phyloP scores from a whole-genome alignment of 257 asterid species.

The Solanum sitiens region DNA sequence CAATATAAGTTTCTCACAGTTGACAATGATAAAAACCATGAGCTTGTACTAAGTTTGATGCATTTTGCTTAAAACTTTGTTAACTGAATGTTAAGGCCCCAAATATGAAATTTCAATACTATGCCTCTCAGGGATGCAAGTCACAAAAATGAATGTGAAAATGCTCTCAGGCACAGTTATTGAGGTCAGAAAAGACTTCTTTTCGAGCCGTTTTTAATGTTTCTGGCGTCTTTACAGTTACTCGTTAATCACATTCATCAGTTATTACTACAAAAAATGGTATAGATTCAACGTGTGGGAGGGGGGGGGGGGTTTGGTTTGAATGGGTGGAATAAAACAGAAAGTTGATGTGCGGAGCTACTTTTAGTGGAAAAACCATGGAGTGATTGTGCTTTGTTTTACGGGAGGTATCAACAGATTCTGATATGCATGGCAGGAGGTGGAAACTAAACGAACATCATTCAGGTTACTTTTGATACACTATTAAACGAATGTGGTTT shows the following conservation, averaged over 20 bases:
- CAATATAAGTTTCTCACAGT: not conserved
- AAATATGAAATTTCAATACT: not conserved
- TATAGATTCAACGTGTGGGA: not conserved
- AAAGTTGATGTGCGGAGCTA: not conserved
- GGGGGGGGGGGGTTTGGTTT: not conserved
- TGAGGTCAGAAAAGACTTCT: not conserved
- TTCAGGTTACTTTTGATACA: not conserved
- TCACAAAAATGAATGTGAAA: not conserved
- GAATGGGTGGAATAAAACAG: not conserved
- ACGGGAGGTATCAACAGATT: not conserved
- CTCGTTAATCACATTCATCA: not conserved
- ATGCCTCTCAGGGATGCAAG: not conserved
- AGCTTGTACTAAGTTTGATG: not conserved
- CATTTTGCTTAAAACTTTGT: not conserved
- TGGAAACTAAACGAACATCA: not conserved
- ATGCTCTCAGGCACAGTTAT: not conserved
- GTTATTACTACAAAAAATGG: not conserved
- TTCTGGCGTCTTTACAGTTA: not conserved
- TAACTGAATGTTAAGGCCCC: not conserved
- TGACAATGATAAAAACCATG: not conserved
- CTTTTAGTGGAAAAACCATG: not conserved
- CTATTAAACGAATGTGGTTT: not conserved
- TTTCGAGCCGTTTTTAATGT: not conserved
- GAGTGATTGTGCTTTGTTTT: not conserved
- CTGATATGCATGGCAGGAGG: not conserved